Evolutionary conservation across 352 stramenopile species (phyloP).

Genomic region (Peronospora belbahrii): DNA sequence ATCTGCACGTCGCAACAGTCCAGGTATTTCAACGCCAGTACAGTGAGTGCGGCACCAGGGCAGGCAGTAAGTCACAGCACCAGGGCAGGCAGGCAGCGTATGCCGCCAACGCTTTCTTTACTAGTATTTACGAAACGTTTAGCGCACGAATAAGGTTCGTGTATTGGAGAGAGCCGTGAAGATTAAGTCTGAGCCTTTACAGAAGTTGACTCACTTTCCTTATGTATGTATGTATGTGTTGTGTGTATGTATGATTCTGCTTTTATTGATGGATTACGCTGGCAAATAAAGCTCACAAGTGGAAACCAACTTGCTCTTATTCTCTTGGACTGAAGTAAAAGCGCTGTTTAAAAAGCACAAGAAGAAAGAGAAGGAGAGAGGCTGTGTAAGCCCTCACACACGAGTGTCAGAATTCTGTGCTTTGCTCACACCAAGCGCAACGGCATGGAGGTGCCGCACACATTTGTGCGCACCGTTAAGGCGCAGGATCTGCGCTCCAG

Average conservation of each 20-base stretch:
- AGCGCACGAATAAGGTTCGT: constrained; percentile 7
- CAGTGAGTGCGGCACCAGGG: constrained; percentile 25
- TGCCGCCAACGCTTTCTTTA: constrained; percentile 20
- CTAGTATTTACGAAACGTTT: constrained; percentile 7
- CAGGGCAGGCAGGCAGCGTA: constrained; percentile 18
- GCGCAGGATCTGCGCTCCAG: constrained; percentile 71
- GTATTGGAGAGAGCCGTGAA: too few species aligned
- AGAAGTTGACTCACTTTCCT: background rate
- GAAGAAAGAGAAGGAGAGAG: constrained; percentile 5
- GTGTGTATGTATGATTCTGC: too few species aligned
- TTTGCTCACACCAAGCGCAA: constrained; percentile 32
- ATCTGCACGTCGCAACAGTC: constrained; percentile 20
- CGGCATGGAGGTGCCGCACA: constrained; percentile 59
- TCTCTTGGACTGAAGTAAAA: background rate
- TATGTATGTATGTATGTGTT: constrained; percentile 13
- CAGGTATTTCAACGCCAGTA: constrained; percentile 19
- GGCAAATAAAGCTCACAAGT: background rate
- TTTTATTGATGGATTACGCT: too few species aligned
- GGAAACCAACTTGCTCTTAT: background rate
- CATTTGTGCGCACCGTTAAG: constrained; percentile 79
- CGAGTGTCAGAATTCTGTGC: constrained; percentile 30
- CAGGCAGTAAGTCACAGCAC: background rate
- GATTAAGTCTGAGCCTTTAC: background rate
- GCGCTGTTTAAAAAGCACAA: background rate
- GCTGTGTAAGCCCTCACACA: constrained; percentile 10